These are phyloP conservation scores for Neonectria magnoliae DNA, from an alignment of 2,329 filamentous ascomycete genomes.

Conservation along the genomic window DNA sequence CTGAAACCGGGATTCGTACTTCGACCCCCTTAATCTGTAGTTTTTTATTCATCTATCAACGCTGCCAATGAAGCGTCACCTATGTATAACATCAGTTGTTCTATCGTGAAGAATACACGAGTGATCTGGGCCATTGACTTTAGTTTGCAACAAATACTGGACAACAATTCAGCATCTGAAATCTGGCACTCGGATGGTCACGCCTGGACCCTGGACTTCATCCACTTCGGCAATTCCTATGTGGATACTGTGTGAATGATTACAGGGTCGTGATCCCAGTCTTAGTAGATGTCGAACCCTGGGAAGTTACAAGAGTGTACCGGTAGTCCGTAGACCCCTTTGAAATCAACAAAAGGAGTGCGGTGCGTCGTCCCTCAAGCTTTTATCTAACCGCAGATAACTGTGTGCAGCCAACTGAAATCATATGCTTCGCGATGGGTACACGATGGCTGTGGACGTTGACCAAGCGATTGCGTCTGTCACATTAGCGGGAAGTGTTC, in stretches of 20 bases:
- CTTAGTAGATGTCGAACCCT: background rate
- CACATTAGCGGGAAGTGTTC: constrained; percentile 35
- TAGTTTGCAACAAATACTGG: background rate
- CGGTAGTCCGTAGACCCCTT: background rate
- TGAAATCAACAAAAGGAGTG: background rate
- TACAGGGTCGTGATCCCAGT: background rate
- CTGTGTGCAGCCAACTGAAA: background rate
- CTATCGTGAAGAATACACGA: background rate
- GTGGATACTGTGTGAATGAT: background rate
- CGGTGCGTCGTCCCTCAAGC: background rate
- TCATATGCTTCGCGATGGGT: background rate
- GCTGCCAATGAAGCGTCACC: background rate
- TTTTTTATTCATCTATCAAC: background rate
- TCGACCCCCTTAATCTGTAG: background rate
- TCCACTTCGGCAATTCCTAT: background rate
- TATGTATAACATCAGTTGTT: background rate
- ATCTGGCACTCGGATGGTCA: background rate
- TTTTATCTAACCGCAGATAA: background rate
- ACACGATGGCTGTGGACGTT: background rate
- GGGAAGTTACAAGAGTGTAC: background rate
- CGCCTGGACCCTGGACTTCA: background rate
- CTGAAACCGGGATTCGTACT: background rate
- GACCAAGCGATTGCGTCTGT: constrained; percentile 31
- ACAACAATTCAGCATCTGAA: background rate
- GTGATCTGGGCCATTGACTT: background rate